phyloP scores from a whole-genome alignment of 345 rosid genomes.

The Eucalyptus shirleyi region DNA sequence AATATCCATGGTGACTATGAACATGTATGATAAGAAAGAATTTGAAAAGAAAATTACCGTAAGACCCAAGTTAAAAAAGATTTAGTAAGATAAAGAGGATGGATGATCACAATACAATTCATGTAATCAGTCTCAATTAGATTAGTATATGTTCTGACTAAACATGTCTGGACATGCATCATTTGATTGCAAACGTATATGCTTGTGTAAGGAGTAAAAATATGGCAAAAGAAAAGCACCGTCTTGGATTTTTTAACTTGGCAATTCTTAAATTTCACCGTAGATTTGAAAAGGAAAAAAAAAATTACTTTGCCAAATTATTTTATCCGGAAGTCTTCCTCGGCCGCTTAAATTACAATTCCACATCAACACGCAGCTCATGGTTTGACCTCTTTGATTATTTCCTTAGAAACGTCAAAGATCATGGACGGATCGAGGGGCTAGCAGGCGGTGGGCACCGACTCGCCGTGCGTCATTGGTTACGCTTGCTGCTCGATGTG shows the following conservation, averaged over 20 bases:
- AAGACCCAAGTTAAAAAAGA: neutral
- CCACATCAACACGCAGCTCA: neutral
- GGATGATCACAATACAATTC: neutral
- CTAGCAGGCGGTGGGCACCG: neutral
- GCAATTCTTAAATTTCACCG: neutral
- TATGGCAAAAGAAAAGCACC: neutral
- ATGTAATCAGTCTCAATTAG: fast-evolving
- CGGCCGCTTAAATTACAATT: neutral
- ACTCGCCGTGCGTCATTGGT: neutral
- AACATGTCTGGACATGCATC: neutral
- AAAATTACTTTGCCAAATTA: neutral
- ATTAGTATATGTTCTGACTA: fast-evolving
- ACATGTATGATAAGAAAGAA: neutral
- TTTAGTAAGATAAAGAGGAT: neutral
- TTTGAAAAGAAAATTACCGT: neutral
- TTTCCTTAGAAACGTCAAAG: neutral
- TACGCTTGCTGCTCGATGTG: neutral
- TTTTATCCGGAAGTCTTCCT: neutral
- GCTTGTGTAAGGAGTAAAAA: neutral
- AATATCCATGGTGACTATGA: neutral
- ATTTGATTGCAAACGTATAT: neutral
- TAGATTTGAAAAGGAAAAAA: neutral
- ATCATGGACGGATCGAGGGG: neutral
- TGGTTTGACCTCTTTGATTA: neutral
- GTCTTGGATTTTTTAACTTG: neutral